Evolutionary conservation across 306 rosid species (phyloP), one percentile per base, ranked within the genome.

Genomic region (Psophocarpus tetragonolobus): DNA sequence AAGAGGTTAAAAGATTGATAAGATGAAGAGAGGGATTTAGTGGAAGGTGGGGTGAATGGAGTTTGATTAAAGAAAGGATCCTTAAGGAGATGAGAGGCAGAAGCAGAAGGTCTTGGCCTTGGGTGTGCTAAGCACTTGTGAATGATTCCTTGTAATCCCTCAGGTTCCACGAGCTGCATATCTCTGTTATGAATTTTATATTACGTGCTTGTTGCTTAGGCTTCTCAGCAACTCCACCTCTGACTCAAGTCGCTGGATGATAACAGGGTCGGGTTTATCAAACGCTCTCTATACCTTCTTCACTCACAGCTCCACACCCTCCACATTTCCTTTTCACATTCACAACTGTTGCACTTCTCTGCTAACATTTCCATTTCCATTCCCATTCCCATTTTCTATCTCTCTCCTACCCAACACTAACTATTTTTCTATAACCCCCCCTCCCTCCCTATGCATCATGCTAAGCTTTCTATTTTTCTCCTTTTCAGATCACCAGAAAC

Each of bases 31-130:
- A n/a, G n/a, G n/a, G n/a, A n/a, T n/a, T n/a, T n/a, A n/a, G n/a
- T n/a, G n/a, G n/a, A n/a, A n/a, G n/a, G n/a, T n/a, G n/a, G n/a
- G n/a, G 14, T 45, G 60, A 56, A 35, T 47, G 36, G 61, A 81
- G 44, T 0, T 73, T 89, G 97, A 79, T 58, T 75, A 57, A 90
- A 90, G 93, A 94, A 94, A 20, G 98, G 89, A 44, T 94, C 97
- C 64, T 68, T 80, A 73, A 94, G 95, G 78, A 94, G 97, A 35
- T 94, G 95, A 1, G 90, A 73, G 60, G 98, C 97, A 1, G 90
- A 73, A 56, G 98, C 97, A 20, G 95, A 83, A 78, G 98, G 98
- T 67, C 98, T 91, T 42, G 97, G 92, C 83, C 95, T 86, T 57
- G 97, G 98, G 38, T 83, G 90, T 21, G 86, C 97, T 73, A 94